Evolutionary conservation across 1,284 basidiomycete species (phyloP), one percentile per base, ranked within the genome.

Genomic region (Ceratorhiza oryzae-sativae): DNA sequence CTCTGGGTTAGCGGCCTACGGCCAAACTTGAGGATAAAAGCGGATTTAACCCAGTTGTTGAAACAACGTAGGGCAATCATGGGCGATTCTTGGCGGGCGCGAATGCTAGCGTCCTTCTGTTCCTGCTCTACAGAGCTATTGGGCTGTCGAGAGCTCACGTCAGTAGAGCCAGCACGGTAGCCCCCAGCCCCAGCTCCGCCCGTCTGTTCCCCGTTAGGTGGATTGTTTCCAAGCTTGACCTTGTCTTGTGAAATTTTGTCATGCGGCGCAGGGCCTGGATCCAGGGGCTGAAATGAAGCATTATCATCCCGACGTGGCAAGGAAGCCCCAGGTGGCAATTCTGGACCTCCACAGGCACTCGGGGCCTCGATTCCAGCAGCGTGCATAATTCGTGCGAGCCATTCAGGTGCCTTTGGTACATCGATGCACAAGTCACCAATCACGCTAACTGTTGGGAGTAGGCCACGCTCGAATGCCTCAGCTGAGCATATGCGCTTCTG

Each of bases 11-110:
- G 82, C 86, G 15, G 89, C 87, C 78, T 90, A 87, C 51, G 71
- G 39, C 59, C 90, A 79, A 94, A 97, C 67, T 90, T 91, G 8
- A 90, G 90, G 77, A 98, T 97, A 73, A 98, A 85, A 10, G 97
- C 94, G 13, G 93, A 94, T 81, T 98, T 98, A 77, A 98, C 90
- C 96, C 97, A 99, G 82, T 99, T 99, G 83, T 99, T 99, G 84
- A 98, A 99, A 79, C 88, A 93, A 81, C 97, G 96, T 71, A 99
- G 86, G 25, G 95, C 95, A 72, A 98, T 94, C 78, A 99, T 99
- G 39, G 95, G 94, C 6, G 95, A 98, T 18, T 91, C 89, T 75
- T 88, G 87, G 42, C 97, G 90, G 75, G 91, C 89, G 9, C 88
- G 84, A 32, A 94, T 86, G 65, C 94, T 95, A 13, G 97, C 91